Conservation (phyloP, 345 rosid genomes). For the Gossypium raimondii region DNA sequence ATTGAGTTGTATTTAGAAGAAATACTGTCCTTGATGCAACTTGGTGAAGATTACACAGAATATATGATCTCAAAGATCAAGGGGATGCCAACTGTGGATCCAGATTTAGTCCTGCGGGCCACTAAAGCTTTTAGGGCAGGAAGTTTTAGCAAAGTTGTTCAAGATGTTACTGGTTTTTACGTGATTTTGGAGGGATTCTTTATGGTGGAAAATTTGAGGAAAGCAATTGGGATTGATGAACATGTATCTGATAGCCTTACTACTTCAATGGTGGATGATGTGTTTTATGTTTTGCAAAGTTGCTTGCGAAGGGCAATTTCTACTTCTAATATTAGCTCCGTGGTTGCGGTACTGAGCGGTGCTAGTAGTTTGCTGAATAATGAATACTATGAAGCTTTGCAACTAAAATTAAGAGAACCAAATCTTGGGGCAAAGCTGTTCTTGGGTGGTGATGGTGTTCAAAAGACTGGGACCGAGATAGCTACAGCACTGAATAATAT, state of each 20-base stretch:
- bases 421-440: slow-evolving; percentile 80
- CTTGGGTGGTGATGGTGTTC: slow-evolving; percentile 75
- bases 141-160: slow-evolving; percentile 72
- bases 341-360: slow-evolving; percentile 77
- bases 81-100: slow-evolving; percentile 76
- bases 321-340: slow-evolving; percentile 81
- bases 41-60: slow-evolving; percentile 88
- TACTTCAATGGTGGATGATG: slow-evolving; percentile 94
- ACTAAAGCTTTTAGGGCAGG: slow-evolving; percentile 87
- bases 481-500: slow-evolving; percentile 91
- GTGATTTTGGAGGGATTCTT: slow-evolving; percentile 94
- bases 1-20: slow-evolving; percentile 82
- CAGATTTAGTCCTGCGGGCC: slow-evolving; percentile 74
- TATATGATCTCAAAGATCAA: slow-evolving; percentile 91
- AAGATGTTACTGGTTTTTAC: slow-evolving; percentile 85
- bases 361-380: slow-evolving; percentile 80
- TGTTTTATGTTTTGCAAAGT: slow-evolving; percentile 87
- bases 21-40: slow-evolving; percentile 75
- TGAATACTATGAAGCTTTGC: slow-evolving; percentile 91
- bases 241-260: slow-evolving; percentile 89
- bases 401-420: slow-evolving; percentile 82
- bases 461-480: slow-evolving; percentile 81
- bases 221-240: slow-evolving; percentile 90
- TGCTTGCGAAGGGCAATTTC: slow-evolving; percentile 85
- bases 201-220: slow-evolving; percentile 95